These are phyloP conservation scores for Gaultheria prostrata DNA, from an alignment of 148 eudicot species.

Conservation along the genomic window DNA sequence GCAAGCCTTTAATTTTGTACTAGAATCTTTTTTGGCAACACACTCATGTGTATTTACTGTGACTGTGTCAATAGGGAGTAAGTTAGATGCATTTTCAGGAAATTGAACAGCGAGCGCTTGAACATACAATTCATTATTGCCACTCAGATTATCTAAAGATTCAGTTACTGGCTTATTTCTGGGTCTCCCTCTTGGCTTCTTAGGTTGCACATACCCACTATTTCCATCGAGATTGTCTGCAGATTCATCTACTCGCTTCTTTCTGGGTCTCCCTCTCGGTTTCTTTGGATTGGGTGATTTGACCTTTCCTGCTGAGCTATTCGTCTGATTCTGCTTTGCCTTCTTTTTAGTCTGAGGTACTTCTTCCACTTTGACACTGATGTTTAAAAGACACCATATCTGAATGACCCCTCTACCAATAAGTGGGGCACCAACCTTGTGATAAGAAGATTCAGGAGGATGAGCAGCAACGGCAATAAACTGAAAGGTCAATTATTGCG, in stretches of 20 bases:
- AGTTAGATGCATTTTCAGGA: constrained; percentile 27
- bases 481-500: constrained; percentile 32
- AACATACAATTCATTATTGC: constrained; percentile 15
- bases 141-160: constrained; percentile 15
- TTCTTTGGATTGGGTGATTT: constrained; percentile 20
- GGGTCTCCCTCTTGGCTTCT: constrained; percentile 22
- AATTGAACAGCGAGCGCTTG: constrained; percentile 33
- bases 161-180: constrained; percentile 16
- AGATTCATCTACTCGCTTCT: constrained; percentile 14
- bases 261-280: constrained; percentile 28
- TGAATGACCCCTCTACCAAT: constrained; percentile 86
- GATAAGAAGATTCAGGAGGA: constrained; percentile 92
- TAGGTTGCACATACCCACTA: constrained; percentile 12
- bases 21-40: constrained; percentile 17
- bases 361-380: constrained; percentile 28
- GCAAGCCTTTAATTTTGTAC: constrained; percentile 16
- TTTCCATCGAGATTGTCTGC: constrained; percentile 18
- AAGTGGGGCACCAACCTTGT: constrained; percentile 78
- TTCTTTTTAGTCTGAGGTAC: constrained; percentile 27
- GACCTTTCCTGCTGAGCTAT: constrained; percentile 20
- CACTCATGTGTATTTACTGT: constrained; percentile 15
- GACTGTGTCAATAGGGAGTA: constrained; percentile 23
- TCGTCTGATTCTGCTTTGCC: constrained; percentile 25
- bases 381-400: constrained; percentile 68
- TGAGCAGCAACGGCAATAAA: constrained; percentile 93